Base-by-base conservation (phyloP, 495 filamentous ascomycete species). In the Penicillium nucicola region DNA sequence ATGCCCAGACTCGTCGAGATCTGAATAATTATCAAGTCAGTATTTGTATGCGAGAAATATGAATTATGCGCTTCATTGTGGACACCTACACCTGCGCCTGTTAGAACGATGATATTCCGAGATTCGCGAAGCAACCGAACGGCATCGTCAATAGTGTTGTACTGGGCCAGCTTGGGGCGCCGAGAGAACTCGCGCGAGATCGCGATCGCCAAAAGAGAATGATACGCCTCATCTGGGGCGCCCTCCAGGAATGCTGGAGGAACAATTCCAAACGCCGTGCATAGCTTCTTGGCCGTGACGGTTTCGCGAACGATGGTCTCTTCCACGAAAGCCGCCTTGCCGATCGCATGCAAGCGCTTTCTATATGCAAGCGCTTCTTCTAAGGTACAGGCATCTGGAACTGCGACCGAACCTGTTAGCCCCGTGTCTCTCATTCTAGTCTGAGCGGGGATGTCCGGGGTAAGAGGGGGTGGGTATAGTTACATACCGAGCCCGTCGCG, bases 61-160 rank as follows among this genome's bases (percentile, higher is more conserved):
- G 11, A 1, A 4, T 13, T 5, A 22, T 35, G 23, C 13, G n/a
- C 8, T 23, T 13, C 2, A 5, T 10, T 31, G 11, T 39, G 12
- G 43, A 44, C 11, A 68, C 70, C 46, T 73, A 87, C 84, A 34
- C 93, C 93, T 18, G 93, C 93, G 52, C 93, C 93, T 6, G 93
- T 97, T 37, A 98, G 77, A 32, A 98, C 89, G 51, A 98, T 84
- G 61, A 97, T 90, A 61, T 95, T 96, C 52, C 82, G 77, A 9
- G 85, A 80, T 58, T 81, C 77, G 53, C 84, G 77, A 7, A 98
- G 76, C 13, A 98, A 73, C 8, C 75, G 64, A 7, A 92, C 90
- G 4, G 89, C 95, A 68, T 97, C 92, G 45, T 96, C 87, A 37
- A 97, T 71, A 5, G 85, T 84, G 68, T 96, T 97, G 69, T 89